Percentiles rank a stretch among this genome's conserved stretches.
Evolutionary conservation across 202 grass and related monocot species (phyloP).

Genomic region (Setaria viridis): DNA sequence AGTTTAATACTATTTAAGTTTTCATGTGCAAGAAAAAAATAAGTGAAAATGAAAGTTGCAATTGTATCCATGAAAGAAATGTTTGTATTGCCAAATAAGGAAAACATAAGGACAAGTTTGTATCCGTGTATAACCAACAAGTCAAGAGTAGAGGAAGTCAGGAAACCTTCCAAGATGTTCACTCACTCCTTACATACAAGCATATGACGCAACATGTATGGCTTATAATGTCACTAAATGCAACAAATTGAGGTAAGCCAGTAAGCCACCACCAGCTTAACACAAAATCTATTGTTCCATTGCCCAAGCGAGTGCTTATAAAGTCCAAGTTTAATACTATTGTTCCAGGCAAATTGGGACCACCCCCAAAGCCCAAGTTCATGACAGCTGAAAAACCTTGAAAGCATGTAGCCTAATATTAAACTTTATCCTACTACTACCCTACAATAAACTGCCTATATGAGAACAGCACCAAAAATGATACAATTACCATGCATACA

Average conservation of each 20-base stretch:
- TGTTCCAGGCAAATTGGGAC: background rate
- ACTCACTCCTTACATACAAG: conserved; percentile 9
- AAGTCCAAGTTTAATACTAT: background rate
- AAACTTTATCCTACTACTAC: background rate
- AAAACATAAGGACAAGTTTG: conserved; percentile 9
- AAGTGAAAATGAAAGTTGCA: background rate
- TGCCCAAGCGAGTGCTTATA: too few species aligned
- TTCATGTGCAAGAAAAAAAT: background rate
- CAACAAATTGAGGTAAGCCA: background rate
- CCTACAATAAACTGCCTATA: conserved; percentile 1
- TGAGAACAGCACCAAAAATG: background rate
- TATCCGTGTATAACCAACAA: background rate
- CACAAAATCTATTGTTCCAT: background rate
- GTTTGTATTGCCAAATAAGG: background rate
- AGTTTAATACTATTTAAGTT: conserved; percentile 7
- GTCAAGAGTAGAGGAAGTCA: background rate
- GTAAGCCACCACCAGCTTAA: background rate
- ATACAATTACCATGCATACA: background rate
- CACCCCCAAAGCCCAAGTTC: background rate
- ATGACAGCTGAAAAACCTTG: background rate
- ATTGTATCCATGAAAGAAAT: background rate
- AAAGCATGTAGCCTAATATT: background rate
- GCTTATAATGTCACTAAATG: background rate
- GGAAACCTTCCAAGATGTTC: conserved; percentile 21
- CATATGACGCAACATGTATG: background rate